Evolutionary conservation across 2,329 filamentous ascomycete species (phyloP).

Genomic region (Harringtonia aguacate): DNA sequence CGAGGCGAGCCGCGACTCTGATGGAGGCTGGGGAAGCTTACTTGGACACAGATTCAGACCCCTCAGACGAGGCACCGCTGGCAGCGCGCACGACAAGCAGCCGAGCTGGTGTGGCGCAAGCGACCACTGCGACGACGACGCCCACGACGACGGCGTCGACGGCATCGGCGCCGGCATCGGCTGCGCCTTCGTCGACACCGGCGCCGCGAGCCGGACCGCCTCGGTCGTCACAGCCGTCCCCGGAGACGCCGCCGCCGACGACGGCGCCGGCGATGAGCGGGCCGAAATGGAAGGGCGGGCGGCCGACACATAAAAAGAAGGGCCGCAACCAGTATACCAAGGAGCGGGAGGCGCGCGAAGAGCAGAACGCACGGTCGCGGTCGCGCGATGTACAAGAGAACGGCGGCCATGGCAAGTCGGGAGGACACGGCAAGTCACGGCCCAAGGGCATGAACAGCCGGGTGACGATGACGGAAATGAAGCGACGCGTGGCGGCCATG

Average conservation of each 20-base stretch:
- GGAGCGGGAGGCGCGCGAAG: conserved; percentile 51
- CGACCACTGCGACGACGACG: not conserved
- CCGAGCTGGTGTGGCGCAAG: conserved; percentile 11
- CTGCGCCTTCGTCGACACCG: conserved; percentile 14
- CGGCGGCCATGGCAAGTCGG: too few relatives aligned
- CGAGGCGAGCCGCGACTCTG: conserved; percentile 7
- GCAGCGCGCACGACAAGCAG: conserved; percentile 28
- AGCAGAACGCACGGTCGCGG: conserved; percentile 45
- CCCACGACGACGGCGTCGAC: conserved; percentile 4
- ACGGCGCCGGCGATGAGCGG: conserved; percentile 29
- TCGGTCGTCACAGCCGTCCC: conserved; percentile 31
- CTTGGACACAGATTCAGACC: conserved; percentile 53
- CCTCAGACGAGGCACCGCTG: conserved; percentile 54
- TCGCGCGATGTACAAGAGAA: conserved; percentile 39
- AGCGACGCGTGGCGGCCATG: conserved; percentile 71
- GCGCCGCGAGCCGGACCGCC: conserved; percentile 22
- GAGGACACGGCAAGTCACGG: conserved; percentile 30
- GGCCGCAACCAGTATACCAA: conserved; percentile 77
- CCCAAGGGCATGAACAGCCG: conserved; percentile 50
- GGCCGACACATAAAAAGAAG: conserved; percentile 54
- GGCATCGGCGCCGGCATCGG: conserved; percentile 9
- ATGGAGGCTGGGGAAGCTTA: conserved; percentile 24
- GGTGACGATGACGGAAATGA: conserved; percentile 81
- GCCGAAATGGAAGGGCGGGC: conserved; percentile 49
- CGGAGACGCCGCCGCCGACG: conserved; percentile 35